Evolutionary conservation across 805 yeast genomes (phyloP).

Genomic region (Nakazawaea ernobii): DNA sequence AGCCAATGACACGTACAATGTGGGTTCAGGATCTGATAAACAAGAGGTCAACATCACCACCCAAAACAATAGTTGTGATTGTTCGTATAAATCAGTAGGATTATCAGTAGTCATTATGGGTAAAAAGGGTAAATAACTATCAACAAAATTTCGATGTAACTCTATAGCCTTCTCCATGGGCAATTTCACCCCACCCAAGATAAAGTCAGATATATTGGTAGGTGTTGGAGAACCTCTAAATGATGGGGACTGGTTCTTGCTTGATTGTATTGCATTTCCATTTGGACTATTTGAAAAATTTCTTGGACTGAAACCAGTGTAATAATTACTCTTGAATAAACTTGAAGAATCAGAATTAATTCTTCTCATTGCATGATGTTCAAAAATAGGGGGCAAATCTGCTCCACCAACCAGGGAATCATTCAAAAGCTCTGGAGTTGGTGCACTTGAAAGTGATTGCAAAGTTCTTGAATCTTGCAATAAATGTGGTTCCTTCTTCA

Average conservation of each 20-base stretch:
- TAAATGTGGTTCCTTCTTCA: constrained; percentile 39
- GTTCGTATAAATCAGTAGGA: constrained; percentile 74
- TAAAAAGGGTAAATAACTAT: constrained; percentile 64
- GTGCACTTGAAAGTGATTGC: constrained; percentile 12
- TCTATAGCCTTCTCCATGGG: constrained; percentile 63
- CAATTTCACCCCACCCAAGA: constrained; percentile 69
- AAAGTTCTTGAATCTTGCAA: constrained; percentile 26
- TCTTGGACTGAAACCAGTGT: constrained; percentile 5
- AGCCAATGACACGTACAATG: constrained; percentile 68
- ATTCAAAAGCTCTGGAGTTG: constrained; percentile 29
- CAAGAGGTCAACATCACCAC: constrained; percentile 84
- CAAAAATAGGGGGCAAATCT: constrained; percentile 36
- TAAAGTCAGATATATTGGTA: constrained; percentile 51
- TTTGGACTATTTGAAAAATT: not conserved
- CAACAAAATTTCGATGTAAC: constrained; percentile 64
- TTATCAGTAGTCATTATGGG: constrained; percentile 71
- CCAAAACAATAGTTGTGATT: constrained; percentile 86
- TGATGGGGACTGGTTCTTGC: not conserved
- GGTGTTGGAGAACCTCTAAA: constrained; percentile 12
- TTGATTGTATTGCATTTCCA: not conserved
- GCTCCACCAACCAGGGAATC: constrained; percentile 37
- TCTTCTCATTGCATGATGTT: constrained; percentile 32
- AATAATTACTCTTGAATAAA: constrained; percentile 12
- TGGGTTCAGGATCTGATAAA: constrained; percentile 81
- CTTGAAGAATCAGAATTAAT: constrained; percentile 22